These are phyloP conservation scores for Paramecium primaurelia DNA, from an alignment of 73 alveolate genomes.

Conservation along the genomic window DNA sequence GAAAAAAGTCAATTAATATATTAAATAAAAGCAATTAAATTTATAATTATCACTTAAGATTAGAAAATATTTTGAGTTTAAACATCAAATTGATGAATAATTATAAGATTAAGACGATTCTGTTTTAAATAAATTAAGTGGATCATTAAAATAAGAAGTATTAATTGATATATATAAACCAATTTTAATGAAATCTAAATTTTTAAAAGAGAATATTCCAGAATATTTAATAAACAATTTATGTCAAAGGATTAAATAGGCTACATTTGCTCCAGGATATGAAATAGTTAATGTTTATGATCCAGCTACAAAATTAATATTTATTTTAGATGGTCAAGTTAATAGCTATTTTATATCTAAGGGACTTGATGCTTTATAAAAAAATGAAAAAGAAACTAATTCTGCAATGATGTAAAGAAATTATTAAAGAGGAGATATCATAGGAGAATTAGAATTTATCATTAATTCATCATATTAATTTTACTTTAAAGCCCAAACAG, in stretches of 20 bases:
- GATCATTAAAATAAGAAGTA: slow-evolving; percentile 39
- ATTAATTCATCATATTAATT: not conserved
- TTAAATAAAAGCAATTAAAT: slow-evolving; percentile 41
- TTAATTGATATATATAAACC: slow-evolving; percentile 44
- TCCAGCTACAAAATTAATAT: not conserved
- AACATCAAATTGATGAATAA: not conserved
- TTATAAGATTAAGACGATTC: slow-evolving; percentile 31
- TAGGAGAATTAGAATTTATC: slow-evolving; percentile 43
- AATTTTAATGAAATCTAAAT: not conserved
- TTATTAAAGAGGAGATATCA: not conserved
- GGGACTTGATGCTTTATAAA: not conserved
- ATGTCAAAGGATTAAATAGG: slow-evolving; percentile 14
- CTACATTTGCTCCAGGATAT: not conserved
- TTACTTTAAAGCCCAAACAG: not conserved
- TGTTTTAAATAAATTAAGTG: slow-evolving; percentile 23
- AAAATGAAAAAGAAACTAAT: not conserved
- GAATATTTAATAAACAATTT: slow-evolving; percentile 9
- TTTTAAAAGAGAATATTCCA: not conserved
- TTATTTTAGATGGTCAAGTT: slow-evolving; percentile 26
- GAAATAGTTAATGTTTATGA: not conserved
- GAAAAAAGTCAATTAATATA: slow-evolving; percentile 47
- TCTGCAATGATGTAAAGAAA: not conserved
- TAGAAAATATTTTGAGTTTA: slow-evolving; percentile 57
- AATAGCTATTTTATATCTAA: not conserved
- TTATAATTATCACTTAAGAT: slow-evolving; percentile 39